Conservation (phyloP, 2,329 filamentous ascomycete species). For the Xylaria sp. region DNA sequence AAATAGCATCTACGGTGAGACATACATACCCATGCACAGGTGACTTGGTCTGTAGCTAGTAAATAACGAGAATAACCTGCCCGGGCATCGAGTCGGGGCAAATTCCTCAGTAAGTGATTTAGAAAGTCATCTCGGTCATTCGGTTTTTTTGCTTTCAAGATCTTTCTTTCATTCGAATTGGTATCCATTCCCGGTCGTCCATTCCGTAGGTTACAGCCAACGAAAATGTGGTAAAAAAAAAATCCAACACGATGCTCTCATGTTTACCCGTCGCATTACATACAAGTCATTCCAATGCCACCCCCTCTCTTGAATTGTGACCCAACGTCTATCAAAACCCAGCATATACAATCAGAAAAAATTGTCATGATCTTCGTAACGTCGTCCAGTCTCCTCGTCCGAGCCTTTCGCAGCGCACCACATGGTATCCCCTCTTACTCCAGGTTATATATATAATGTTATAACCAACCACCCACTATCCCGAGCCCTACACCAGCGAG, state of each 20-base stretch:
- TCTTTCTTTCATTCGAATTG: neutral
- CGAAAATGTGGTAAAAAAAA: neutral
- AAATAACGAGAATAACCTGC: too few species aligned
- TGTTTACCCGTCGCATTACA: neutral
- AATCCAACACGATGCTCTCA: slow-evolving; percentile 6
- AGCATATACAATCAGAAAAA: slow-evolving; percentile 8
- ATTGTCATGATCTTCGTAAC: slow-evolving; percentile 26
- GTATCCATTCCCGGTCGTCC: neutral
- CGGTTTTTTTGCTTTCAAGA: neutral
- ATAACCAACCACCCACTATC: slow-evolving; percentile 38
- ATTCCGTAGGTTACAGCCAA: neutral
- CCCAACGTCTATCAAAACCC: slow-evolving; percentile 4
- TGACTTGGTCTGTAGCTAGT: too few species aligned
- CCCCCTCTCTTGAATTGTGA: neutral
- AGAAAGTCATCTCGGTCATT: too few species aligned
- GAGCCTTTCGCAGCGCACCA: neutral
- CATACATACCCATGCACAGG: too few species aligned
- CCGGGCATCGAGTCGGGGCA: too few species aligned
- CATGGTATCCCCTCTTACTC: neutral
- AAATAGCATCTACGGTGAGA: too few species aligned
- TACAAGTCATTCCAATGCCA: neutral
- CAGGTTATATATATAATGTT: neutral
- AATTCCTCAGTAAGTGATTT: too few species aligned
- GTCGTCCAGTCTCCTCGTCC: slow-evolving; percentile 14
- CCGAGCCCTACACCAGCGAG: slow-evolving; percentile 42